Conservation (phyloP, 805 yeast genomes). For the Sugiyamaella valdiviana region DNA sequence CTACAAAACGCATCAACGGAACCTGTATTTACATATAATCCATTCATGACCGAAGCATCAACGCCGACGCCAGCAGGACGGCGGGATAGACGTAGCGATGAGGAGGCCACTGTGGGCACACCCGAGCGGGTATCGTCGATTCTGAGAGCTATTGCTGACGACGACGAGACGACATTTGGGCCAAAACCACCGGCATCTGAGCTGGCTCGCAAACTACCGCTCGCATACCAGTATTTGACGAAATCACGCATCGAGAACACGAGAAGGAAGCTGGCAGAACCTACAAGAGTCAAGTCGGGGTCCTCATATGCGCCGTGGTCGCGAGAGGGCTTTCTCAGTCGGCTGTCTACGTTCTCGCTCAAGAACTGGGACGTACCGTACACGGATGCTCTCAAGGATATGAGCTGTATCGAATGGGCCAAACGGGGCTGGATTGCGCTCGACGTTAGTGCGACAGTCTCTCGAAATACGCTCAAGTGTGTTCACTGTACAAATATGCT, state of each 20-base stretch:
- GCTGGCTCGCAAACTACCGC: neutral
- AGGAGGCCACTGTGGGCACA: neutral
- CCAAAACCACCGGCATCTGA: neutral
- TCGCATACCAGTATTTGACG: neutral
- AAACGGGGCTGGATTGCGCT: conserved; percentile 14
- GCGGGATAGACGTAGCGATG: too few relatives aligned
- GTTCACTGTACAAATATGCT: conserved; percentile 4
- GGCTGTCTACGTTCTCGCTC: conserved; percentile 7
- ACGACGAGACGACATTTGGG: neutral
- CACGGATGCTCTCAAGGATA: neutral
- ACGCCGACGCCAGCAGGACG: neutral
- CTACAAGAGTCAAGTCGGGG: neutral
- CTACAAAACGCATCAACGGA: too few relatives aligned
- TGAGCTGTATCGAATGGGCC: conserved; percentile 11
- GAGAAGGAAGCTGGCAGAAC: neutral
- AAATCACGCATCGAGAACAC: neutral
- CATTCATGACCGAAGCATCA: neutral
- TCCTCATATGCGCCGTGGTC: conserved; percentile 13
- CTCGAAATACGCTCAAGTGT: conserved; percentile 4
- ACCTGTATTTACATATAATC: too few relatives aligned
- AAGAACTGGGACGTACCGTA: conserved; percentile 12
- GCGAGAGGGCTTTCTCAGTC: conserved; percentile 7
- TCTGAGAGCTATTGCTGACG: neutral
- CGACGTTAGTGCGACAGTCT: neutral
- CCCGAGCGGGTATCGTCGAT: neutral